Percentiles rank a stretch among this genome's conserved stretches.
Evolutionary conservation across 768 basidiomycete genomes (phyloP).

Genomic region (Coprinopsis marcescibilis): DNA sequence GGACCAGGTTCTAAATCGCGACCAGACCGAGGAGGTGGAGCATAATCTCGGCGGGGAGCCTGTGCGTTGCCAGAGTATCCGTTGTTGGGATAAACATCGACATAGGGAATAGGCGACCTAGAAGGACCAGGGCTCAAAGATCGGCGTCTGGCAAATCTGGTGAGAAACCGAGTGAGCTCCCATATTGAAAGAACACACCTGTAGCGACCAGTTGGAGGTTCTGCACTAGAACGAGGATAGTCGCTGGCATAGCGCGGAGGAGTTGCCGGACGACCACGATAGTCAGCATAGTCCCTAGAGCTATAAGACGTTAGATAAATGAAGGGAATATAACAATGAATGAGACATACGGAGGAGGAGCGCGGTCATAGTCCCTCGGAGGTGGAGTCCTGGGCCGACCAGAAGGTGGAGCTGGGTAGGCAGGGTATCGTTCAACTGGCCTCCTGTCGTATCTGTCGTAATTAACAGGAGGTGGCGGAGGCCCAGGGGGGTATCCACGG

Average conservation of each 20-base stretch:
- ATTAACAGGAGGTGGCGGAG: slow-evolving; percentile 41
- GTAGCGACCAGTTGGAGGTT: slow-evolving; percentile 40
- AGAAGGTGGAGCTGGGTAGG: slow-evolving; percentile 41
- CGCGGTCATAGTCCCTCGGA: slow-evolving; percentile 55
- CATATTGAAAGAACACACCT: slow-evolving; percentile 24
- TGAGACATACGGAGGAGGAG: slow-evolving; percentile 45
- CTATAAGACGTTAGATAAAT: background rate
- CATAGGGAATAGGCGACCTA: slow-evolving; percentile 42
- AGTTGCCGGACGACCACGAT: slow-evolving; percentile 49
- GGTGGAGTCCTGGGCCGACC: slow-evolving; percentile 54
- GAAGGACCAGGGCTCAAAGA: slow-evolving; percentile 60
- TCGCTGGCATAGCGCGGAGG: slow-evolving; percentile 44
- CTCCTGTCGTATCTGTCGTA: slow-evolving; percentile 64
- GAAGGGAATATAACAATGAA: background rate
- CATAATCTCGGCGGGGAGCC: slow-evolving; percentile 19
- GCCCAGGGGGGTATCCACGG: slow-evolving; percentile 43
- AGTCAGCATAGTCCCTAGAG: slow-evolving; percentile 53
- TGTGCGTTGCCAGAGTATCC: slow-evolving; percentile 41
- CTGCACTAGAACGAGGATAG: slow-evolving; percentile 44
- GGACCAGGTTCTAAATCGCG: slow-evolving; percentile 11
- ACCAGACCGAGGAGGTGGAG: slow-evolving; percentile 24
- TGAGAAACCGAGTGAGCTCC: slow-evolving; percentile 1
- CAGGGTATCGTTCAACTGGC: slow-evolving; percentile 43
- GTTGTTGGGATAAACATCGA: slow-evolving; percentile 48
- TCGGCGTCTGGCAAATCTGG: slow-evolving; percentile 65